These are phyloP conservation scores for Tolypocladium cylindrosporum DNA, from an alignment of 2,329 filamentous ascomycete species.

Conservation along the genomic window DNA sequence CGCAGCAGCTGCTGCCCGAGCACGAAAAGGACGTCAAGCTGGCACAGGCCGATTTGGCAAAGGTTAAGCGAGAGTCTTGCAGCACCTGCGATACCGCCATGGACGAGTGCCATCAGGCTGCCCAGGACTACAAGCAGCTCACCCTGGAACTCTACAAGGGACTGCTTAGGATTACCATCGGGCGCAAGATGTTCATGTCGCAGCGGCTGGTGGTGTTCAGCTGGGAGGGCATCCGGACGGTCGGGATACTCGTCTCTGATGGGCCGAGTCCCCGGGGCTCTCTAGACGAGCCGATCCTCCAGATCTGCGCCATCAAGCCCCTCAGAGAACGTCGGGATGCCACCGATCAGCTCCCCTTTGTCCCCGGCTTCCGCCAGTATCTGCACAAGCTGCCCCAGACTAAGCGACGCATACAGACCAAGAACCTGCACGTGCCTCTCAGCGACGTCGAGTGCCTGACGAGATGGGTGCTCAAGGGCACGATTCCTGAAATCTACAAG, in stretches of 20 bases:
- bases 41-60: conserved; percentile 83
- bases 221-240: conserved; percentile 72
- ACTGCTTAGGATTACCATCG: conserved; percentile 70
- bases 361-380: conserved; percentile 57
- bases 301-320: conserved; percentile 68
- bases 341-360: conserved; percentile 79
- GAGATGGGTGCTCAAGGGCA: conserved; percentile 49
- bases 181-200: conserved; percentile 65
- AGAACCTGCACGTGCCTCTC: conserved; percentile 60
- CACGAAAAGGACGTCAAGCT: conserved; percentile 91
- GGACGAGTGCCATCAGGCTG: conserved; percentile 70
- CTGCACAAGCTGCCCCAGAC: conserved; percentile 58
- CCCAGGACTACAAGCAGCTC: conserved; percentile 69
- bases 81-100: conserved; percentile 71
- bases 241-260: conserved; percentile 70
- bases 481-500: conserved; percentile 49
- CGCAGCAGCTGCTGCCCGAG: conserved; percentile 85
- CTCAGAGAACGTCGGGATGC: conserved; percentile 60
- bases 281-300: conserved; percentile 54
- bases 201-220: conserved; percentile 77
- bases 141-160: conserved; percentile 72
- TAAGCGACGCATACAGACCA: conserved; percentile 57
- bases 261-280: conserved; percentile 54
- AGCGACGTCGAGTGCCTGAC: conserved; percentile 80
- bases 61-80: conserved; percentile 80